Conservation (phyloP, 2,329 filamentous ascomycete species). For the Tothia fuscella region DNA sequence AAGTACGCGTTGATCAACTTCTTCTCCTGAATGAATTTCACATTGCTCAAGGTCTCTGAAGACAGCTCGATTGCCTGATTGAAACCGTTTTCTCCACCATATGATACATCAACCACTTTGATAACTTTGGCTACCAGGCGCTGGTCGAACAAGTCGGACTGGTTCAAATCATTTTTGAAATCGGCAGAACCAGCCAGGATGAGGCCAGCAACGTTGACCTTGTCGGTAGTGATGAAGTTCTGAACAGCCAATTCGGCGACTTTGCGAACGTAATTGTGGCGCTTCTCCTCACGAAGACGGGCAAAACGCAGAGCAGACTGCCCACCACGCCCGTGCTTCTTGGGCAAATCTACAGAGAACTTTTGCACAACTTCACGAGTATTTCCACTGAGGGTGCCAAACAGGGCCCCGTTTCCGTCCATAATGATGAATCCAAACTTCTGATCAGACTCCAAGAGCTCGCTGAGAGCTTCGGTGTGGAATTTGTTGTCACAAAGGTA, state of each 20-base stretch:
- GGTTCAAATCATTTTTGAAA: conserved; percentile 99
- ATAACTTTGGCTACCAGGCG: conserved; percentile 91
- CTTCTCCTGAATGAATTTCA: conserved; percentile 99
- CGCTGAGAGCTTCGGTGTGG: conserved; percentile 92
- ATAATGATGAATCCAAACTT: conserved; percentile 99
- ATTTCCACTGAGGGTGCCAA: conserved; percentile 93
- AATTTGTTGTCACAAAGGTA: conserved; percentile 99
- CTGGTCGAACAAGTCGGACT: conserved; percentile 91
- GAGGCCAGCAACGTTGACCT: conserved; percentile 91
- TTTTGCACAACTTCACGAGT: conserved; percentile 96
- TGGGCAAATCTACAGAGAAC: conserved; percentile 95
- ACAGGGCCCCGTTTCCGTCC: conserved; percentile 97
- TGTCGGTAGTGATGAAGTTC: conserved; percentile 97
- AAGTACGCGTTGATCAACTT: conserved; percentile 99
- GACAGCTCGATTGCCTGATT: conserved; percentile 98
- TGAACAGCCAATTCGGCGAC: conserved; percentile 96
- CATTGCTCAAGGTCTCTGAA: conserved; percentile 90
- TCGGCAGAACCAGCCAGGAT: conserved; percentile 95
- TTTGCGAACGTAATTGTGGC: conserved; percentile 99
- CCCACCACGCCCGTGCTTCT: conserved; percentile 99
- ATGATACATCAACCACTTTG: conserved; percentile 98
- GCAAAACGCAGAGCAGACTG: conserved; percentile 99
- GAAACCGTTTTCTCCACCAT: conserved; percentile 98
- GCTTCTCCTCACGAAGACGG: conserved; percentile 97
- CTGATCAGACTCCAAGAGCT: conserved; percentile 95